Conservation (phyloP, 768 basidiomycete species). For the Trichaptum fuscoviolaceum region DNA sequence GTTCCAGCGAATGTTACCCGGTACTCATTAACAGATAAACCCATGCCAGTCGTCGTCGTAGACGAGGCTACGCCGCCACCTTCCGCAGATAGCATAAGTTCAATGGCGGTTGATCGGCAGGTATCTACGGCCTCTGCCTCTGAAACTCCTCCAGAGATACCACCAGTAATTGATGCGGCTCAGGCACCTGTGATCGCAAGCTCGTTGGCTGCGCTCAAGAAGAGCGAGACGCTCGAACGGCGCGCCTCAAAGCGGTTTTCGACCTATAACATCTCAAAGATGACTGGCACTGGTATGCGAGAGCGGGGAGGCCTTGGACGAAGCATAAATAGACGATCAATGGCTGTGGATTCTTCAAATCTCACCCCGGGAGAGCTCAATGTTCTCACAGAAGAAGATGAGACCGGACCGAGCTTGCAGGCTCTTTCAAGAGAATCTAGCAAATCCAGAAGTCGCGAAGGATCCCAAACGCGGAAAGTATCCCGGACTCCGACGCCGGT, state of each 20-base stretch:
- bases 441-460: constrained; percentile 6
- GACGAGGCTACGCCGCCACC: constrained; percentile 36
- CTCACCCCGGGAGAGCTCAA: constrained; percentile 69
- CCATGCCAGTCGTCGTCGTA: constrained; percentile 51
- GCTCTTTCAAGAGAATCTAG: constrained; percentile 18
- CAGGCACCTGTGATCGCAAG: constrained; percentile 64
- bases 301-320: constrained; percentile 25
- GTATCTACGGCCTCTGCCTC: constrained; percentile 7
- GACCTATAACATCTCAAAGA: constrained; percentile 89
- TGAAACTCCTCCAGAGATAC: constrained; percentile 27
- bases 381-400: constrained; percentile 70
- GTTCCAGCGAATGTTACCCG: constrained; percentile 71
- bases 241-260: constrained; percentile 96
- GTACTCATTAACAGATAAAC: constrained; percentile 75
- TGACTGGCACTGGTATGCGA: constrained; percentile 54
- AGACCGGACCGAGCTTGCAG: constrained; percentile 38
- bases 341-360: constrained; percentile 52
- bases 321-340: constrained; percentile 59
- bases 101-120: constrained; percentile 20
- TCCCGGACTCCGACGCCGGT: constrained; percentile 20
- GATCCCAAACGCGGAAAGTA: not conserved
- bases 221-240: constrained; percentile 79
- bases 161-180: constrained; percentile 32
- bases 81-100: constrained; percentile 17
- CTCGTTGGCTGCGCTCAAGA: constrained; percentile 84